Evolutionary conservation across 1,284 basidiomycete species (phyloP), one percentile per base, ranked within the genome.

Genomic region (Laetiporus sulphureus): DNA sequence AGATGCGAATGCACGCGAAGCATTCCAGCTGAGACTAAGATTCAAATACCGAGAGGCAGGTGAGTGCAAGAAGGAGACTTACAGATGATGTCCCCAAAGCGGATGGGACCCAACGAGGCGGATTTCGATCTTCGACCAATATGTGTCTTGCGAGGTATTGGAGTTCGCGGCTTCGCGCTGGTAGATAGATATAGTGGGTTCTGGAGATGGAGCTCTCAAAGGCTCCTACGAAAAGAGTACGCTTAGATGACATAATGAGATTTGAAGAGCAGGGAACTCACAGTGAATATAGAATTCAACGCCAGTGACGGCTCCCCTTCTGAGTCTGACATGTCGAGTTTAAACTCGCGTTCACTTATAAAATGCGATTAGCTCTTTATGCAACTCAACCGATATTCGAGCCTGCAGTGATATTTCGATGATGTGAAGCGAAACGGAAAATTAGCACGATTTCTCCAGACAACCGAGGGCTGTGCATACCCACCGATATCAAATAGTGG

Each of bases 21-120:
- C 88, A 55, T 94, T 93, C 89, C 91, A 93, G 45, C 90, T 91
- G 42, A n/a, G n/a, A n/a, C n/a, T n/a, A n/a, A n/a, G n/a, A n/a
- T n/a, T n/a, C n/a, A n/a, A n/a, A n/a, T n/a, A n/a, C n/a, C n/a
- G n/a, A n/a, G n/a, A n/a, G n/a, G n/a, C n/a, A n/a, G n/a, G n/a
- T 27, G 23, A 27, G 25, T 36, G 22, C 25, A 15, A 6, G 6
- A 24, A 42, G 32, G 29, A 12, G 7, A 66, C 82, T 60, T 61
- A 93, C 83, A 95, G 63, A 55, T 93, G 72, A 61, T 96, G 90
- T 1, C 83, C 92, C 93, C 93, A 97, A 4, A 96, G 68, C 2
- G 92, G 88, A 59, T 96, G 91, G 2, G 72, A 77, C 3, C 93
- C 92, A 0, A 96, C 90, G 6, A 96, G 73, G 42, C 79, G 69